phyloP scores from a whole-genome alignment of 1,284 basidiomycete genomes.

The Thecaphora thlaspeos region DNA sequence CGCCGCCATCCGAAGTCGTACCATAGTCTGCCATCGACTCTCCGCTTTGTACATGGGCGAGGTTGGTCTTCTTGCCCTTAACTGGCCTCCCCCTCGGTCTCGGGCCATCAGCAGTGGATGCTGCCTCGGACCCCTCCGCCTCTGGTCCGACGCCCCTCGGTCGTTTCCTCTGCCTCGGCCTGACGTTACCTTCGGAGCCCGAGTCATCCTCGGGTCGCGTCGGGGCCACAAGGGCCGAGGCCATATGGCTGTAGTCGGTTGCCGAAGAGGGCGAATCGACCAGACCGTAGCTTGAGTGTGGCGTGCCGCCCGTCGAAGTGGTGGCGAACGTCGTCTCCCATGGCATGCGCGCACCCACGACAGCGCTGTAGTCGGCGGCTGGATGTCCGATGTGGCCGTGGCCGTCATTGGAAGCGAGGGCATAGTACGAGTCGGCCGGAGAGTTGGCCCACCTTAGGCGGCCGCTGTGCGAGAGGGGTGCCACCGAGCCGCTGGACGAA shows the following conservation, averaged over 20 bases:
- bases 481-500: slow-evolving; percentile 26
- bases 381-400: too few species aligned
- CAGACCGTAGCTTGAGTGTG: not conserved
- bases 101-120: not conserved
- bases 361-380: not conserved
- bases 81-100: not conserved
- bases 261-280: not conserved
- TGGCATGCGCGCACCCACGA: not conserved
- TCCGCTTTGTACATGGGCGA: not conserved
- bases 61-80: not conserved
- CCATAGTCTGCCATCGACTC: not conserved
- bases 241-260: not conserved
- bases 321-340: not conserved
- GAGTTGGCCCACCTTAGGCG: slow-evolving; percentile 36
- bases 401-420: slow-evolving; percentile 23
- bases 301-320: not conserved
- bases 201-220: slow-evolving; percentile 34
- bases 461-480: slow-evolving; percentile 35
- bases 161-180: slow-evolving; percentile 28
- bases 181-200: slow-evolving; percentile 29
- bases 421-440: slow-evolving; percentile 34
- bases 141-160: not conserved
- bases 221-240: not conserved
- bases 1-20: not conserved
- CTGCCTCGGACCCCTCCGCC: too few species aligned